Percentiles rank a stretch among this genome's conserved stretches.
These are phyloP conservation scores for Moniliophthora roreri DNA, from an alignment of 1,284 basidiomycete genomes.

Conservation along the genomic window DNA sequence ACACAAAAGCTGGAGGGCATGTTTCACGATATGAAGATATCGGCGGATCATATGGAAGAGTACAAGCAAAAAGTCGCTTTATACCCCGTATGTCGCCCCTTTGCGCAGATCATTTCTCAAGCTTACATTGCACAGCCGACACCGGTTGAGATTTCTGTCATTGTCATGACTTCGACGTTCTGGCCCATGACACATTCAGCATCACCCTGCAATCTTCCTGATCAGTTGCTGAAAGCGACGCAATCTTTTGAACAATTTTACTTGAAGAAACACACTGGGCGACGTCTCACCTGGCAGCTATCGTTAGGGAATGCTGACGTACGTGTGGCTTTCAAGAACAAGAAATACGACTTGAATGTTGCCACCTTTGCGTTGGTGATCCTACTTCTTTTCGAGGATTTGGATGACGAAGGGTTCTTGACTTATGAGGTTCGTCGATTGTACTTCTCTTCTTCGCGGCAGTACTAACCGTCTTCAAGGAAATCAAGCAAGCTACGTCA, in stretches of 20 bases:
- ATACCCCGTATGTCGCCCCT: constrained; percentile 43
- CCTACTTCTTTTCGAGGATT: constrained; percentile 83
- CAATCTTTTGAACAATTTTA: constrained; percentile 91
- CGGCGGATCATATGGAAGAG: constrained; percentile 77
- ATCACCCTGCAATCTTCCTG: constrained; percentile 68
- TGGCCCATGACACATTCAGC: constrained; percentile 81
- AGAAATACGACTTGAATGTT: constrained; percentile 90
- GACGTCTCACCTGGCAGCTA: constrained; percentile 92
- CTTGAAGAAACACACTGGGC: constrained; percentile 84
- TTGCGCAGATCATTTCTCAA: constrained; percentile 10
- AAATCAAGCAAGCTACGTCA: constrained; percentile 68
- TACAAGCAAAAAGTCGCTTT: constrained; percentile 67
- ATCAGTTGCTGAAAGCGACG: constrained; percentile 61
- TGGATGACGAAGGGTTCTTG: constrained; percentile 67
- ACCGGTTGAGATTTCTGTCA: constrained; percentile 81
- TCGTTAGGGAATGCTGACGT: constrained; percentile 94
- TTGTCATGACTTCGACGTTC: constrained; percentile 89
- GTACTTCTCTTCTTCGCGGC: constrained; percentile 9
- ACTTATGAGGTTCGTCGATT: constrained; percentile 62
- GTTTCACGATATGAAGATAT: constrained; percentile 97
- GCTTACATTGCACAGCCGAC: constrained; percentile 46
- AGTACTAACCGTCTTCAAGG: constrained; percentile 36
- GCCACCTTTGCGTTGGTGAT: constrained; percentile 91
- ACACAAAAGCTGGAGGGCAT: constrained; percentile 99
- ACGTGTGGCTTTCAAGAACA: constrained; percentile 76